phyloP scores from a whole-genome alignment of 2,329 filamentous ascomycete genomes.

The Fusarium algeriense region DNA sequence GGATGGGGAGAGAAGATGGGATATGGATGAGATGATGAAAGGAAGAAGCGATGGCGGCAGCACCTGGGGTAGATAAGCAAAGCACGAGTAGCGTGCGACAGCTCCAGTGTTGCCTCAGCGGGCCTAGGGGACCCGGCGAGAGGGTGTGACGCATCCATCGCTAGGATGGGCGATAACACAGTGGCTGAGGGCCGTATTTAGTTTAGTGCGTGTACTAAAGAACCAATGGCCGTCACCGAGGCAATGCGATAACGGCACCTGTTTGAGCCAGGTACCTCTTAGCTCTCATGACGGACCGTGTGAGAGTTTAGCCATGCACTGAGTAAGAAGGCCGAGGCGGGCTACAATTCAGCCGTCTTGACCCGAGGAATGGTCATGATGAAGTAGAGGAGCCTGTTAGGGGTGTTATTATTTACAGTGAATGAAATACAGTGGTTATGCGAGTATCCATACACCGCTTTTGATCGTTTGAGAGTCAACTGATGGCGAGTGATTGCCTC shows the following conservation, averaged over 20 bases:
- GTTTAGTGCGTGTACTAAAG: constrained; percentile 32
- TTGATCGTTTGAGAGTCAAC: constrained; percentile 9
- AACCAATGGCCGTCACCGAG: constrained; percentile 49
- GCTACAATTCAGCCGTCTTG: constrained; percentile 30
- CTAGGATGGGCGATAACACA: constrained; percentile 50
- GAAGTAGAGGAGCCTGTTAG: not conserved
- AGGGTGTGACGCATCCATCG: constrained; percentile 53
- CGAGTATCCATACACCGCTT: constrained; percentile 14
- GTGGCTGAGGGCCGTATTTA: constrained; percentile 43
- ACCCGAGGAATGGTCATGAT: constrained; percentile 23
- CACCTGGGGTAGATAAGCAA: constrained; percentile 51
- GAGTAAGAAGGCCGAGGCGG: constrained; percentile 29
- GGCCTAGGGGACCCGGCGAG: constrained; percentile 40
- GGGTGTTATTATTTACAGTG: not conserved
- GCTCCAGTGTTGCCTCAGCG: constrained; percentile 52
- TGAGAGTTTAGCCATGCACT: constrained; percentile 18
- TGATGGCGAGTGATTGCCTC: constrained; percentile 31
- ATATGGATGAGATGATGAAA: constrained; percentile 45
- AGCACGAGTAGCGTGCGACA: constrained; percentile 45
- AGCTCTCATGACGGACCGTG: constrained; percentile 46
- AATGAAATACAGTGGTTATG: not conserved
- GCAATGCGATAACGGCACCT: constrained; percentile 52
- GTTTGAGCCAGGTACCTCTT: constrained; percentile 39
- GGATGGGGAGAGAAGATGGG: constrained; percentile 45
- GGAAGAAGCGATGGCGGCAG: constrained; percentile 46